Evolutionary conservation across 192 early-diverging fungal species (phyloP), one percentile per base, ranked within the genome.

Genomic region (Neocallimastix lanati): DNA sequence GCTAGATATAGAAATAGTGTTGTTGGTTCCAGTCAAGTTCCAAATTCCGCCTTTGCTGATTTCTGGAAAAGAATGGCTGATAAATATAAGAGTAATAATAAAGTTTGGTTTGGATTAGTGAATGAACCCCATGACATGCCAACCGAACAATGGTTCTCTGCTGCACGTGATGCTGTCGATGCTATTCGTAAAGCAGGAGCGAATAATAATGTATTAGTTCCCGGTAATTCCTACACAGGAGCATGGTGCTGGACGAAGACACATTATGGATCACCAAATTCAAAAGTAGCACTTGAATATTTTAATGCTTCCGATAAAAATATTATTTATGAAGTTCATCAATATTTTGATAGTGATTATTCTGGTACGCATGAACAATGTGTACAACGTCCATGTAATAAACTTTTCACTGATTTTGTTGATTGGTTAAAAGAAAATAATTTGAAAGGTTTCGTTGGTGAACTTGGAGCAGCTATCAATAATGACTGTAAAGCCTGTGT

Each of bases 281-380:
- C 40, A 3, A 25, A 50, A 25, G 83, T 18, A 3, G 81, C 82
- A 35, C n/a, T 40, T 4, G 2, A 67, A 25, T 28, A 38, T 28
- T 82, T 84, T 76, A 37, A 25, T 28, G 76, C 84, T 78, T 29
- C 83, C 1, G 81, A 35, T 81, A 85, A 82, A 80, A 83, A 85
- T 78, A 29, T 82, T 35, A 77, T 82, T 15, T 84, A 16, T 38
- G 83, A 84, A 30, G 77, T 83, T 13, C 84, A 84, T 80, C 84
- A 84, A 78, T 84, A 84, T 78, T 79, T 84, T 35, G 83, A 84
- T 80, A 13, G 1, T 0, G 80, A 76, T 37, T 78, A 78, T 25
- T 78, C 77, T 21, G 77, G 77, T 21, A 78, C 77, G 16, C 14
- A 16, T 21, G 77, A 82, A 81, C 36, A 78, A 79, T 80, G 21